Conservation (phyloP, 2,329 filamentous ascomycete species). For the Phoma sp. region DNA sequence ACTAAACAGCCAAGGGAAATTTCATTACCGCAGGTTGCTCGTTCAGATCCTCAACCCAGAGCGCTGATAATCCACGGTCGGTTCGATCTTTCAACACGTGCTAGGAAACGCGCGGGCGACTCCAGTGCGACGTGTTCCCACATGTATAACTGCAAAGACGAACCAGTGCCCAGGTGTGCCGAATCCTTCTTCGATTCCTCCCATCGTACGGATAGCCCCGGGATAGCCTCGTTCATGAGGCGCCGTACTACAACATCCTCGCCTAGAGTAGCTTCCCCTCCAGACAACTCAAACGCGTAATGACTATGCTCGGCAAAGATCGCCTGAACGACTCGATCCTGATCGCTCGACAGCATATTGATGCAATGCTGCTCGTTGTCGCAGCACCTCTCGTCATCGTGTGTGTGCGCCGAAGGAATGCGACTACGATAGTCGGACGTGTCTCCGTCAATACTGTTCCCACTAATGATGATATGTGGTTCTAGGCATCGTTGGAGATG, state of each 20-base stretch:
- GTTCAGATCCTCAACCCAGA: too few species aligned
- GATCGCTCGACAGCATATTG: slow-evolving; percentile 8
- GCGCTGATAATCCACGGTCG: not conserved
- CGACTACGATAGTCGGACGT: not conserved
- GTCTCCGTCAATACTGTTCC: not conserved
- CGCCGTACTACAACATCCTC: not conserved
- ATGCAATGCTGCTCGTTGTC: slow-evolving; percentile 7
- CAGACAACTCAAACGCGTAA: slow-evolving; percentile 9
- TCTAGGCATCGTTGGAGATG: not conserved
- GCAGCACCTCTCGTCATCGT: not conserved
- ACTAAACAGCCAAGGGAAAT: too few species aligned
- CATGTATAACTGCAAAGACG: slow-evolving; percentile 1
- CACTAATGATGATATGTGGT: not conserved
- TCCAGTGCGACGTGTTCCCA: slow-evolving; percentile 4
- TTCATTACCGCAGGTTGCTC: too few species aligned
- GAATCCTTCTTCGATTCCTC: not conserved
- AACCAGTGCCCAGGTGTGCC: not conserved
- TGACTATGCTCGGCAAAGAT: slow-evolving; percentile 19
- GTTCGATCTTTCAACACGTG: not conserved
- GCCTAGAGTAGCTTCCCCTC: not conserved
- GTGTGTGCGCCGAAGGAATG: not conserved
- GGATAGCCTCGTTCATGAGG: not conserved
- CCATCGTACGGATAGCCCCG: not conserved
- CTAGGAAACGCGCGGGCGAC: slow-evolving; percentile 6
- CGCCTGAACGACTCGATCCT: slow-evolving; percentile 10